Base-by-base conservation (phyloP, 2,329 filamentous ascomycete genomes). In the Aspergillus aculeatinus region DNA sequence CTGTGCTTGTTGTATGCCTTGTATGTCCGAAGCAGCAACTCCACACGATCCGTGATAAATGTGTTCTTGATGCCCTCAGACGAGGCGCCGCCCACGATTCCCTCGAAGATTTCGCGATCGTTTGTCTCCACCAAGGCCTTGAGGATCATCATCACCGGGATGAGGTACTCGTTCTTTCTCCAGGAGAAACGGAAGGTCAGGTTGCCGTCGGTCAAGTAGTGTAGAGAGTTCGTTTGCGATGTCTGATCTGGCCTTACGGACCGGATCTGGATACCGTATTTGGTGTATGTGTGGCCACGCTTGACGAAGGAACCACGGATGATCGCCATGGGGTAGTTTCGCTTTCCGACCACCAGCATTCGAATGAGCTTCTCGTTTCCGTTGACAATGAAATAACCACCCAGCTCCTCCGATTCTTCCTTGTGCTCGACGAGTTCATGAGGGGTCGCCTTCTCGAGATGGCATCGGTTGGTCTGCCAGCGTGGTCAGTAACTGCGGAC, bases 171-270 rank as follows among this genome's bases (percentile, higher is more conserved):
- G 68, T 92, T 92, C 79, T 99, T 99, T 67, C 93, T 85, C 94
- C 94, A 99, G 6, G 94, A 97, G 77, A 99, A 99, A 59, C 95
- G 86, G 78, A 99, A 96, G 0, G 92, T 98, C 69, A 98, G 88
- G 76, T 97, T 98, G 65, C 95, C 95, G 74, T 99, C 95, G 69
- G 85, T 92, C 59, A 99, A 85, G 76, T 98, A 99, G 78, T 99
- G 95, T 52, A 99, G 83, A 35, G 96, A 92, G 71, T 98, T 99
- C 42, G 94, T 98, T 77, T 98, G 94, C 31, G 93, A 97, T 9
- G 94, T 97, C 79, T 99, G 92, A 77, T 99, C 95, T n/a, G 93
- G 93, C 60, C 95, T 87, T 58, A 97, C 92, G 2, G 89, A 96
- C 78, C 95, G 89, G 67, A 97, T 87, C 70, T 96, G 91, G 60